Conservation (phyloP, 2,329 filamentous ascomycete species). For the Ploettnerulaceae sp. region DNA sequence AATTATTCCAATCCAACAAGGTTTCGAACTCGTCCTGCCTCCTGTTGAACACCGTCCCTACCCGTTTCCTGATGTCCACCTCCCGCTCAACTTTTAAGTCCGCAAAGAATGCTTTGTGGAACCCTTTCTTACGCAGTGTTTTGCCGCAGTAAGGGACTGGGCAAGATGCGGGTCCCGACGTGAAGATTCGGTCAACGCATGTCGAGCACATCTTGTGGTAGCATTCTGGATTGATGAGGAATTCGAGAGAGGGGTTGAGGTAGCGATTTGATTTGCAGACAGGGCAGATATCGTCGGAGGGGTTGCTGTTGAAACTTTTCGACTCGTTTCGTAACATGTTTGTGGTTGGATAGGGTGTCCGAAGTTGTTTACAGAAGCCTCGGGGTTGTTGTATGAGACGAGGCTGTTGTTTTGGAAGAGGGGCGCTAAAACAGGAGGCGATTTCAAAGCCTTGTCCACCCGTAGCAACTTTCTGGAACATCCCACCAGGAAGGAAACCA, state of each 20-base stretch:
- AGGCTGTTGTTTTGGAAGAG: slow-evolving; percentile 15
- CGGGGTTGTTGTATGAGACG: slow-evolving; percentile 7
- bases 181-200: slow-evolving; percentile 92
- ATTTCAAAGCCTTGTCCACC: slow-evolving; percentile 24
- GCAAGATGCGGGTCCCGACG: slow-evolving; percentile 84
- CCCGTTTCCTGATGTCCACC: slow-evolving; percentile 81
- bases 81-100: slow-evolving; percentile 87
- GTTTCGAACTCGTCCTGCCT: slow-evolving; percentile 86
- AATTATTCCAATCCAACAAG: slow-evolving; percentile 82
- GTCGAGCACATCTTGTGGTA: slow-evolving; percentile 99
- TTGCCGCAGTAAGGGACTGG: slow-evolving; percentile 84
- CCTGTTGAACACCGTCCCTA: slow-evolving; percentile 80
- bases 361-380: slow-evolving; percentile 4
- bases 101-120: slow-evolving; percentile 83
- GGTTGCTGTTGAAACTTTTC: slow-evolving; percentile 21
- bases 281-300: slow-evolving; percentile 70
- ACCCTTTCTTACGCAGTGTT: slow-evolving; percentile 79
- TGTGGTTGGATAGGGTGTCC: not conserved
- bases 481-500: slow-evolving; percentile 16
- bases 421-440: slow-evolving; percentile 11
- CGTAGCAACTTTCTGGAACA: slow-evolving; percentile 12
- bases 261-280: slow-evolving; percentile 97
- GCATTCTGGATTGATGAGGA: slow-evolving; percentile 96
- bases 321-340: slow-evolving; percentile 23
- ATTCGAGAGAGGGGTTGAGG: slow-evolving; percentile 88